Percentiles rank a stretch among this genome's conserved stretches.
These are phyloP conservation scores for Fusarium dlaminii DNA, from an alignment of 2,329 filamentous ascomycete genomes.

Conservation along the genomic window DNA sequence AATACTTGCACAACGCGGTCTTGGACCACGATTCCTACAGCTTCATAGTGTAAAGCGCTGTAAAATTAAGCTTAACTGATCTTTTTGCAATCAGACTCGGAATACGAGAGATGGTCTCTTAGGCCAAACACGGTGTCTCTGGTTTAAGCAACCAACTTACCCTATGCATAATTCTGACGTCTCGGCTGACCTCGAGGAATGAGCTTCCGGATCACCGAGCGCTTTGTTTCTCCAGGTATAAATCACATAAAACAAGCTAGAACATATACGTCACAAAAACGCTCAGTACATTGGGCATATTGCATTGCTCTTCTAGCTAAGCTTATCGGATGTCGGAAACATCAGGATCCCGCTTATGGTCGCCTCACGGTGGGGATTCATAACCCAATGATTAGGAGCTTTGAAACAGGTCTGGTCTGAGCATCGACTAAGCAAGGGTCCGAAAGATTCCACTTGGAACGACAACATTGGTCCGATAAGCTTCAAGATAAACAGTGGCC, in stretches of 20 bases:
- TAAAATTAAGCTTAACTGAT: fast-evolving
- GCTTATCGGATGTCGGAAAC: neutral
- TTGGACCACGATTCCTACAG: fast-evolving
- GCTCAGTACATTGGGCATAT: fast-evolving
- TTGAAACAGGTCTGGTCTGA: neutral
- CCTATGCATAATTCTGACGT: fast-evolving
- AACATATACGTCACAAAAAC: fast-evolving
- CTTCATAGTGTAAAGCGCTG: fast-evolving
- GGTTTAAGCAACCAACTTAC: fast-evolving
- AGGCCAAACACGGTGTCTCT: neutral
- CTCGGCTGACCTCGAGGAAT: neutral
- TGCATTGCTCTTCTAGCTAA: fast-evolving
- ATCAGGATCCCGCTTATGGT: neutral
- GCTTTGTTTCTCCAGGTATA: fast-evolving
- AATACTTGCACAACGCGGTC: neutral
- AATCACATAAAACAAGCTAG: fast-evolving
- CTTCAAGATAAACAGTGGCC: neutral
- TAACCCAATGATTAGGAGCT: fast-evolving
- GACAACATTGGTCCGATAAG: neutral
- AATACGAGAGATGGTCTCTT: fast-evolving
- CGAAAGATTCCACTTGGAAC: neutral
- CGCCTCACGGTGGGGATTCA: neutral
- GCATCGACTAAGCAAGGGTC: neutral
- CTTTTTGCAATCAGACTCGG: fast-evolving
- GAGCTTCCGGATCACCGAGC: fast-evolving